Evolutionary conservation across 2,329 filamentous ascomycete genomes (phyloP).

Genomic region (Aspergillus sp.): DNA sequence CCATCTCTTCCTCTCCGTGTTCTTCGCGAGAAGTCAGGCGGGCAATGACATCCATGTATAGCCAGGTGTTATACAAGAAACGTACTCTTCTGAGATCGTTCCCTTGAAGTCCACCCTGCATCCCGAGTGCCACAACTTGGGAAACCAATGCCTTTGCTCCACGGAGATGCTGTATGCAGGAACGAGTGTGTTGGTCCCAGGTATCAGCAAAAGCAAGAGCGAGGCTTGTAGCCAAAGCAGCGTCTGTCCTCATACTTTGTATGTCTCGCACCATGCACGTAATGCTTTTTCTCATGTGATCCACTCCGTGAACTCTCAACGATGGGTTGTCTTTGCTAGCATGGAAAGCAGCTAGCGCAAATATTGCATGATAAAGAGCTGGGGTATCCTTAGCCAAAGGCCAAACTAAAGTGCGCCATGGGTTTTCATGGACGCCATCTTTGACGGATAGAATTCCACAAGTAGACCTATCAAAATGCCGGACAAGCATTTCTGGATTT

Average conservation of each 20-base stretch:
- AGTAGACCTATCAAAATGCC: constrained; percentile 64
- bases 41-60: constrained; percentile 73
- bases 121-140: constrained; percentile 52
- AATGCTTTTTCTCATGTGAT: constrained; percentile 68
- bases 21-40: constrained; percentile 63
- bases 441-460: constrained; percentile 71
- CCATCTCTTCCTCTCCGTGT: constrained; percentile 52
- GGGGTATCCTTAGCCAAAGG: constrained; percentile 64
- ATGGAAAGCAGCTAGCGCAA: constrained; percentile 69
- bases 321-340: constrained; percentile 57
- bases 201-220: constrained; percentile 69
- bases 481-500: constrained; percentile 61
- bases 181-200: constrained; percentile 69
- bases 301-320: constrained; percentile 62
- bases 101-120: constrained; percentile 38
- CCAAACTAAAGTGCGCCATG: constrained; percentile 71
- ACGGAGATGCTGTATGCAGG: constrained; percentile 67
- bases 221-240: constrained; percentile 68
- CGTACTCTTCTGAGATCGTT: constrained; percentile 56
- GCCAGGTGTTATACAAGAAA: constrained; percentile 70
- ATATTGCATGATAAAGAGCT: constrained; percentile 67
- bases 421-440: constrained; percentile 67
- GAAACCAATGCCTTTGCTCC: constrained; percentile 65
- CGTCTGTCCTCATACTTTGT: constrained; percentile 63
- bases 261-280: constrained; percentile 59